Conservation (phyloP, 805 yeast genomes). For the Candida hispaniensis region DNA sequence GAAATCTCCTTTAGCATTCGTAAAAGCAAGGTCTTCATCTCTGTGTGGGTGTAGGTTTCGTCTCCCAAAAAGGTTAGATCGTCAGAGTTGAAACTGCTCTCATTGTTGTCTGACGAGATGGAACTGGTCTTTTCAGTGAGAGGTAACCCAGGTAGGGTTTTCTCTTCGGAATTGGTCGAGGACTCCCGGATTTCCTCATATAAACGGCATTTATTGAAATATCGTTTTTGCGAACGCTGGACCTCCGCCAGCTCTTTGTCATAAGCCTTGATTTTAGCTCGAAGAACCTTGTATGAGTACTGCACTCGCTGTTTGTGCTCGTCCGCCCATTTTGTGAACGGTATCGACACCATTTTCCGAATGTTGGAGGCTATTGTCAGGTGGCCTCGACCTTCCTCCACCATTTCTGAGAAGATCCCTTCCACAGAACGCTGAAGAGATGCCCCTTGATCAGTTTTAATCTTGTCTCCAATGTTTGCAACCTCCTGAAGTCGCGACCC, state of each 20-base stretch:
- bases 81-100: slow-evolving; percentile 8
- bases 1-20: slow-evolving; percentile 42
- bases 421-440: slow-evolving; percentile 52
- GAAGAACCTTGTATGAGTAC: slow-evolving; percentile 45
- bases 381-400: slow-evolving; percentile 49
- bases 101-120: slow-evolving; percentile 15
- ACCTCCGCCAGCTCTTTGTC: slow-evolving; percentile 41
- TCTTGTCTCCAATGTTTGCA: slow-evolving; percentile 32
- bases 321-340: slow-evolving; percentile 63
- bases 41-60: slow-evolving; percentile 30
- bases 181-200: slow-evolving; percentile 41
- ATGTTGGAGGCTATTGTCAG: slow-evolving; percentile 52
- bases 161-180: slow-evolving; percentile 9
- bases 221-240: slow-evolving; percentile 47
- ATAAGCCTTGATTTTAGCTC: slow-evolving; percentile 42
- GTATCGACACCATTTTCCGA: slow-evolving; percentile 48
- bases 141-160: too few relatives aligned
- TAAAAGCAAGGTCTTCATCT: slow-evolving; percentile 34
- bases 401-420: slow-evolving; percentile 45
- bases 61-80: slow-evolving; percentile 24
- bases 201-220: slow-evolving; percentile 66
- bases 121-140: slow-evolving; percentile 3
- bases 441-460: slow-evolving; percentile 50
- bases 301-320: slow-evolving; percentile 61
- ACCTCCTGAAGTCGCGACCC: slow-evolving; percentile 45